phyloP scores from a whole-genome alignment of 306 rosid species.

The Pterocarpus macrocarpus region DNA sequence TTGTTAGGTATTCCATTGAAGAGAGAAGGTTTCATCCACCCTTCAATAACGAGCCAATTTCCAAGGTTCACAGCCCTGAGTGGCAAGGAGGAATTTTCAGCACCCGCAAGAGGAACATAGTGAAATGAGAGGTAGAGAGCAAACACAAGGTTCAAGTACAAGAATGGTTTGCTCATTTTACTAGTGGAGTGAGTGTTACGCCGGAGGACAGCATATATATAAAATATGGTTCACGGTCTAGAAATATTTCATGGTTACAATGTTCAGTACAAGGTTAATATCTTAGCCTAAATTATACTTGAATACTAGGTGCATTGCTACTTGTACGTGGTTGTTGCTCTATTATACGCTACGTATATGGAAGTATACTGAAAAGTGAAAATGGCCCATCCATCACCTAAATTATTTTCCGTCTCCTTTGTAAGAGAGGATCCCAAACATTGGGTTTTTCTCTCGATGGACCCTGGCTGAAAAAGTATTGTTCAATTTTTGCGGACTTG shows the following conservation, averaged over 20 bases:
- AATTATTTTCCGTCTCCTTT: conserved; percentile 22
- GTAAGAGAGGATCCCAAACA: neutral
- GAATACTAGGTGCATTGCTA: neutral
- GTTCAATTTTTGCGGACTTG: no score
- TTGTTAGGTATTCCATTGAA: conserved; percentile 66
- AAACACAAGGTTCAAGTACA: conserved; percentile 35
- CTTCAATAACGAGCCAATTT: conserved; percentile 73
- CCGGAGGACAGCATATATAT: conserved; percentile 4
- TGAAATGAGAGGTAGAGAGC: conserved; percentile 40
- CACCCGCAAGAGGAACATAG: conserved; percentile 41
- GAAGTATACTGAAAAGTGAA: conserved; percentile 3
- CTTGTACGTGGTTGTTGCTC: neutral
- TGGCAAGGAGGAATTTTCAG: conserved; percentile 51
- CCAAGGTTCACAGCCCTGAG: conserved; percentile 77
- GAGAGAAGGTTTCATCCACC: conserved; percentile 78
- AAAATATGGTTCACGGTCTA: neutral
- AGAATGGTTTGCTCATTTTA: conserved; percentile 35
- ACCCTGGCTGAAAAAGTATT: no score
- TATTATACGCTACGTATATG: neutral
- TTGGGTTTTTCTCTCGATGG: no score
- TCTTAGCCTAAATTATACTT: conserved; percentile 6
- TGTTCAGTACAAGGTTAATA: neutral
- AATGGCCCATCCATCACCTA: conserved; percentile 28
- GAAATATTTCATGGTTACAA: neutral
- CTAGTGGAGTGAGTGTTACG: conserved; percentile 17